phyloP scores from a whole-genome alignment of 345 rosid genomes.

The Alliaria petiolata region DNA sequence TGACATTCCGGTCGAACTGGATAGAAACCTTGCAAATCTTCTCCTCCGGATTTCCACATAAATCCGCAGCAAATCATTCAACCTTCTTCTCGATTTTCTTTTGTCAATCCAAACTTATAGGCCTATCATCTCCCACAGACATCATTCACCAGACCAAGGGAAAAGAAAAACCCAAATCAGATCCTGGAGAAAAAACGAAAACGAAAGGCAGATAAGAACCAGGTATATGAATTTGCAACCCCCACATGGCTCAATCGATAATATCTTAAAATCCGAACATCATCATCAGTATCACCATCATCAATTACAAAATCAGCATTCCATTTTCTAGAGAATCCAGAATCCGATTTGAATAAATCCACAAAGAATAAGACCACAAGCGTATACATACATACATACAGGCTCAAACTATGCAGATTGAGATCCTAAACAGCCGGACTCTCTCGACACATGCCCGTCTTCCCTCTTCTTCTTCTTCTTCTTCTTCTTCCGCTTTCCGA shows the following conservation, averaged over 20 bases:
- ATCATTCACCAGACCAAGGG: slow-evolving; percentile 7
- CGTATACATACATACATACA: neutral
- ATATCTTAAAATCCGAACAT: neutral
- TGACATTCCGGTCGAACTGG: slow-evolving; percentile 69
- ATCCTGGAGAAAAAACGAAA: too few species aligned
- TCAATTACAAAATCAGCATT: neutral
- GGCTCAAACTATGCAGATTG: neutral
- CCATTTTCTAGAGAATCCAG: neutral
- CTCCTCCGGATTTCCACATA: slow-evolving; percentile 48
- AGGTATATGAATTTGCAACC: too few species aligned
- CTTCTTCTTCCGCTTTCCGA: neutral
- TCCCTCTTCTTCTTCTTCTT: neutral
- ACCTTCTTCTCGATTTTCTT: neutral
- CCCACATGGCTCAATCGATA: neutral
- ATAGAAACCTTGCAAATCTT: slow-evolving; percentile 66
- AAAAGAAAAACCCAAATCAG: too few species aligned
- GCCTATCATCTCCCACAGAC: too few species aligned
- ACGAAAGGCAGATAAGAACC: too few species aligned
- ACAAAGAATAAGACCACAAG: neutral
- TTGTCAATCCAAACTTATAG: neutral
- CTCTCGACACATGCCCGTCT: slow-evolving; percentile 3
- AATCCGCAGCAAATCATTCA: slow-evolving; percentile 42
- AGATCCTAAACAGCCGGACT: slow-evolving; percentile 27
- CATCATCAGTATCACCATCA: neutral
- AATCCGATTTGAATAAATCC: neutral